These are phyloP conservation scores for Saururus chinensis DNA, from an alignment of 164 flowering plant genomes.

Conservation along the genomic window DNA sequence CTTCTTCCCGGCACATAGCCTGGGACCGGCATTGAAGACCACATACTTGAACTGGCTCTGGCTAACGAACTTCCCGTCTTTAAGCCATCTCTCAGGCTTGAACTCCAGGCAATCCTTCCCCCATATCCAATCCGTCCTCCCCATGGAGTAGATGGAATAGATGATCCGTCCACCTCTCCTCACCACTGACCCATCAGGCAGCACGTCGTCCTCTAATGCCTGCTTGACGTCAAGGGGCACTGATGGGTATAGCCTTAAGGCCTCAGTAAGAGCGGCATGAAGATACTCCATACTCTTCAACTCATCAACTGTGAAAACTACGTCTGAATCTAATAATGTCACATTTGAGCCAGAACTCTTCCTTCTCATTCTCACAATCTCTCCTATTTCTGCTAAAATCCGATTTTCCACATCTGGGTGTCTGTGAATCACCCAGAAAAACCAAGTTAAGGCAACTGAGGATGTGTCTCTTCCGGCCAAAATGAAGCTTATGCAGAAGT, in stretches of 20 bases:
- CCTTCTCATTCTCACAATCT: constrained; percentile 10
- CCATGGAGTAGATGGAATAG: constrained; percentile 35
- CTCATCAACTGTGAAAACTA: constrained; percentile 25
- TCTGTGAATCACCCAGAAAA: constrained; percentile 52
- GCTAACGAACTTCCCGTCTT: constrained; percentile 28
- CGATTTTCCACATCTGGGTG: constrained; percentile 36
- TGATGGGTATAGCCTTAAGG: constrained; percentile 53
- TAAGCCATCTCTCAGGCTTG: constrained; percentile 58
- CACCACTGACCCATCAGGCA: constrained; percentile 41
- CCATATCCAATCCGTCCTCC: constrained; percentile 40
- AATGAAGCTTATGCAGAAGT: constrained; percentile 60
- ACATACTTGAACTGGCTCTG: constrained; percentile 39
- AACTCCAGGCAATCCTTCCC: constrained; percentile 52
- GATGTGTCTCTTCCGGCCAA: constrained; percentile 77
- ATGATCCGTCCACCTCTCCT: constrained; percentile 34
- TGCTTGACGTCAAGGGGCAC: constrained; percentile 54
- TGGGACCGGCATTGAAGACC: constrained; percentile 52
- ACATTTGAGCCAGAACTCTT: background rate
- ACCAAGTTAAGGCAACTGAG: constrained; percentile 65
- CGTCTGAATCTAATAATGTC: background rate
- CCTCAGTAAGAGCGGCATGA: constrained; percentile 53
- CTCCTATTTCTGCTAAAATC: constrained; percentile 31
- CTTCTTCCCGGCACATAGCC: constrained; percentile 49
- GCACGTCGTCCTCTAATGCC: constrained; percentile 37
- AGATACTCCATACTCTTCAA: constrained; percentile 54